Percentiles rank a stretch among this genome's conserved stretches.
These are phyloP conservation scores for Fraxinus paxiana DNA, from an alignment of 305 asterid genomes.

Conservation along the genomic window DNA sequence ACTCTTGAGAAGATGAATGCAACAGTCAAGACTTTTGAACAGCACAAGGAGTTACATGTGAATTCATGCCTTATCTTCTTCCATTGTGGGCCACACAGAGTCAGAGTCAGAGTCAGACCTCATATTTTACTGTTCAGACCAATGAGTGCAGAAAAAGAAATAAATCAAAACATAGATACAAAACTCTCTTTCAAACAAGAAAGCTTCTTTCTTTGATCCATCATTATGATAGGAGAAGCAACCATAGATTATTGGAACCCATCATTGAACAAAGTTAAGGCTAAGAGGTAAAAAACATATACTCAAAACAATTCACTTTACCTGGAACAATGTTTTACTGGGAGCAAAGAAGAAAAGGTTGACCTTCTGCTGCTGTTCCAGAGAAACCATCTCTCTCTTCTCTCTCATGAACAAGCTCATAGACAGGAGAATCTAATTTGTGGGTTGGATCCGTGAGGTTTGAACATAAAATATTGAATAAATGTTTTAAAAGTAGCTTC, in stretches of 20 bases:
- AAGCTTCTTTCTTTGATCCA: conserved; percentile 24
- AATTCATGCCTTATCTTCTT: conserved; percentile 55
- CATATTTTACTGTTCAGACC: conserved; percentile 35
- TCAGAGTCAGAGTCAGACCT: conserved; percentile 41
- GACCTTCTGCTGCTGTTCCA: conserved; percentile 28
- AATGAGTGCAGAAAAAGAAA: conserved; percentile 22
- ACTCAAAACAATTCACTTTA: conserved; percentile 33
- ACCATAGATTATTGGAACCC: conserved; percentile 1
- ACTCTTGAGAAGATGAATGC: conserved; percentile 50
- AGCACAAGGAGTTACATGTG: conserved; percentile 42
- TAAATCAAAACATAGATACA: conserved; percentile 18
- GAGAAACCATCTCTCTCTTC: conserved; percentile 28
- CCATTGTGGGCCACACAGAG: conserved; percentile 54
- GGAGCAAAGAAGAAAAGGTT: conserved; percentile 30
- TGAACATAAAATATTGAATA: conserved; percentile 51
- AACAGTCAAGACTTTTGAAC: conserved; percentile 48
- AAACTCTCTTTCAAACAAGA: conserved; percentile 15
- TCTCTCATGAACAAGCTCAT: conserved; percentile 35
- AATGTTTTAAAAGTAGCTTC: conserved; percentile 58
- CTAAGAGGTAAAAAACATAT: not conserved
- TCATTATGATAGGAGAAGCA: conserved; percentile 19
- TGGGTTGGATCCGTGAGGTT: conserved; percentile 64
- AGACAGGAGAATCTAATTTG: conserved; percentile 54
- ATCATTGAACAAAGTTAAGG: conserved; percentile 13
- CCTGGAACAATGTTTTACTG: conserved; percentile 41